Base-by-base conservation (phyloP, 805 yeast genomes). In the Soucietia sequanensis region DNA sequence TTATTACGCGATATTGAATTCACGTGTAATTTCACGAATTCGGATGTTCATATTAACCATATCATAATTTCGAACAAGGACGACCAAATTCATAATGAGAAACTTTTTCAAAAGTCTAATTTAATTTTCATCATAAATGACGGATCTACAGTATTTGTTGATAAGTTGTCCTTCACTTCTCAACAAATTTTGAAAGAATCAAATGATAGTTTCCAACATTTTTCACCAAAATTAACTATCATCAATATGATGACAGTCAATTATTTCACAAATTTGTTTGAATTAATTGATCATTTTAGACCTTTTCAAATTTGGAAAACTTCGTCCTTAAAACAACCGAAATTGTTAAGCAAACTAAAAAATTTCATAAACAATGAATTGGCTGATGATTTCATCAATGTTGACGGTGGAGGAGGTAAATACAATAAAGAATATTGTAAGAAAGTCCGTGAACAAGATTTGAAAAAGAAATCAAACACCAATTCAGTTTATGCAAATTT, bases 271-370 rank as follows among this genome's bases (percentile, higher is more conserved):
- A 66, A 63, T 41, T 48, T 68, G 23, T 57, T 65, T 38, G 70
- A 65, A 7, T 48, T 68, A 25, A 58, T 66, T 28, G 55, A 55
- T 40, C 36, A 35, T 15, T 38, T 56, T 12, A 52, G 49, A 21
- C 73, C 73, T 0, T 54, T 50, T 34, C 72, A 65, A 42, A 56
- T 60, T 21, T 64, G 71, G 65, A 68, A 66, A 36, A 48, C 69
- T 4, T 43, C 67, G 3, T 56, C 68, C 2, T 43, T 65, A 24
- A 50, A 44, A 24, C 54, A 52, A 23, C 45, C 39, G 3, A 53
- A 48, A 16, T 41, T 65, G 12, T 27, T 57, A 10, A 33, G 43
- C 19, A 55, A 55, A 29, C 39, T 65, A 11, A 50, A 54, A 22
- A 37, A 33, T n/a, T 60, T 61, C 37, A 41, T 65, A 15, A 59